A percentile compares a stretch with the other conserved stretches of the same genome.
Evolutionary conservation across 768 basidiomycete genomes (phyloP).

Genomic region (Rubroboletus satanas): DNA sequence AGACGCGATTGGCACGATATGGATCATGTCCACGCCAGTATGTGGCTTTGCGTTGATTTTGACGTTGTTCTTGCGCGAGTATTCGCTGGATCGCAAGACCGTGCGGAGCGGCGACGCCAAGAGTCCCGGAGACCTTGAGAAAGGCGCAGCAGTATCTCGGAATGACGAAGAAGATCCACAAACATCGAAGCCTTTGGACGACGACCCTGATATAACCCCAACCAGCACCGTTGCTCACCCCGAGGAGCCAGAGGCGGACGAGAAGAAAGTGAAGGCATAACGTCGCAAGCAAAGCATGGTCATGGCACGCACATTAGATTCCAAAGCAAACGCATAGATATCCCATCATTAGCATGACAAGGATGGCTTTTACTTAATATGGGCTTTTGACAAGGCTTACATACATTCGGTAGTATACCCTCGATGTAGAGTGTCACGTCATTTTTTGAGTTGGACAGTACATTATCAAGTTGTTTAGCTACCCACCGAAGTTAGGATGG

Average conservation of each 20-base stretch:
- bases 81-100: slow-evolving; percentile 54
- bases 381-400: not conserved
- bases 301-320: not conserved
- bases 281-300: not conserved
- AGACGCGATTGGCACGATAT: slow-evolving; percentile 57
- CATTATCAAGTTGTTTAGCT: no score
- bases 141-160: slow-evolving; percentile 3
- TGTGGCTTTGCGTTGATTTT: slow-evolving; percentile 49
- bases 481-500: no score
- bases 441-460: no score
- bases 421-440: not conserved
- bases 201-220: slow-evolving; percentile 1
- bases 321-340: not conserved
- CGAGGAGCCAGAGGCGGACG: not conserved
- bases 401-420: not conserved
- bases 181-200: not conserved
- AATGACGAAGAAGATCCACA: not conserved
- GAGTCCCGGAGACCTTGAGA: slow-evolving; percentile 31
- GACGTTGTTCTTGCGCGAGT: slow-evolving; percentile 53
- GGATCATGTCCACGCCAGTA: slow-evolving; percentile 62
- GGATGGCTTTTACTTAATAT: not conserved
- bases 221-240: not conserved
- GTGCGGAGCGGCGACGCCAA: slow-evolving; percentile 35
- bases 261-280: not conserved
- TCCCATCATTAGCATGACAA: not conserved